phyloP scores from a whole-genome alignment of 345 rosid genomes.

The Bruguiera gymnorhiza region DNA sequence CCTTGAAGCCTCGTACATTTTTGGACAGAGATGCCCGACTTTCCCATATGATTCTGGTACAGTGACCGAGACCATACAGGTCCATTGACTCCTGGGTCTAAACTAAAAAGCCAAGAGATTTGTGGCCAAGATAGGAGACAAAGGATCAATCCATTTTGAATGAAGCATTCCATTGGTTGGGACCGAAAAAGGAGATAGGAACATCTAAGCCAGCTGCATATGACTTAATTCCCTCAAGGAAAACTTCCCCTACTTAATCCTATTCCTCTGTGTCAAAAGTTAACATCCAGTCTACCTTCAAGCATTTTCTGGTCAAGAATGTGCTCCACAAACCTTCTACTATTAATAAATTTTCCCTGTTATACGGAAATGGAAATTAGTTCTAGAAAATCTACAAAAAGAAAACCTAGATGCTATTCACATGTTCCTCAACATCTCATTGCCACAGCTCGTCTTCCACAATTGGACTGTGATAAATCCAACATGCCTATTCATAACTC shows the following conservation, averaged over 20 bases:
- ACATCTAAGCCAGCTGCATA: background rate
- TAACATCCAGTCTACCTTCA: background rate
- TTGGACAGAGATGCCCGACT: too few species aligned
- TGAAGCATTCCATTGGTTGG: too few species aligned
- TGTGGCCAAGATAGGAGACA: background rate
- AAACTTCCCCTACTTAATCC: background rate
- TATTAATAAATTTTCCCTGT: background rate
- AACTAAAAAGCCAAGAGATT: too few species aligned
- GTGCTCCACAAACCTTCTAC: slow-evolving; percentile 5
- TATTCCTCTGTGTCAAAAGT: background rate
- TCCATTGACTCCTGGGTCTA: too few species aligned
- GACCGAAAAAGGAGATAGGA: background rate
- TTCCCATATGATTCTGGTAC: too few species aligned
- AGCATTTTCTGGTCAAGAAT: slow-evolving; percentile 1
- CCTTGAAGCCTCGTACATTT: too few species aligned
- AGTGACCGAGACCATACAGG: too few species aligned
- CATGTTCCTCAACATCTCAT: slow-evolving; percentile 16
- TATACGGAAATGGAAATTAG: background rate
- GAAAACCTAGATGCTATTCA: slow-evolving; percentile 12
- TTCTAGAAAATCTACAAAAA: slow-evolving; percentile 3
- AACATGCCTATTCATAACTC: slow-evolving; percentile 4
- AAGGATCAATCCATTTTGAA: too few species aligned
- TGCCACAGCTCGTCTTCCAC: background rate
- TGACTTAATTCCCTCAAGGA: background rate
- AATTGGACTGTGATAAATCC: background rate